phyloP scores from a whole-genome alignment of 2,329 filamentous ascomycete species.

The Verruconis gallopava region DNA sequence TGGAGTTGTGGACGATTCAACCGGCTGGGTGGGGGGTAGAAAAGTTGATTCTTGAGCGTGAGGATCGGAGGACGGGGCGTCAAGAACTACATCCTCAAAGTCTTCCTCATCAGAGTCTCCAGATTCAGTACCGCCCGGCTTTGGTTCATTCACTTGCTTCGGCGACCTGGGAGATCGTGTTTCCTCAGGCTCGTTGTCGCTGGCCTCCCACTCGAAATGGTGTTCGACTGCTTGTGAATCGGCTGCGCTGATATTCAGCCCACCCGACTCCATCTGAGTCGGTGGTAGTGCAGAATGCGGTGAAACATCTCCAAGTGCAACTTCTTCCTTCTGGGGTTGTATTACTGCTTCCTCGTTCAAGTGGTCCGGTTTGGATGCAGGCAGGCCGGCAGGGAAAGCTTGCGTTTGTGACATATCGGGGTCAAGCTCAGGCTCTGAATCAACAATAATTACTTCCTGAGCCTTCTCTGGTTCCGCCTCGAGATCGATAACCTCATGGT shows the following conservation, averaged over 20 bases:
- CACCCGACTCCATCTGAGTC: too few relatives aligned
- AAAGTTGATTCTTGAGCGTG: too few relatives aligned
- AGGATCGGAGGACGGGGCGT: too few relatives aligned
- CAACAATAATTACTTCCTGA: conserved; percentile 47
- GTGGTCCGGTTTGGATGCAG: neutral
- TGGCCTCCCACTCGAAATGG: conserved; percentile 40
- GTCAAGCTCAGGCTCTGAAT: conserved; percentile 42
- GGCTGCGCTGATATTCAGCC: too few relatives aligned
- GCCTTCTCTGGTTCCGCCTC: conserved; percentile 31
- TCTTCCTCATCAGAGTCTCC: conserved; percentile 21
- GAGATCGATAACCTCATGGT: conserved; percentile 34
- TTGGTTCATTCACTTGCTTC: neutral
- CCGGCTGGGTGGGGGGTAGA: too few relatives aligned
- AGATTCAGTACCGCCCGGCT: neutral
- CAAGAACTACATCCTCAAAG: conserved; percentile 26
- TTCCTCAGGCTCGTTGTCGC: conserved; percentile 26
- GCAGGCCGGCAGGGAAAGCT: neutral
- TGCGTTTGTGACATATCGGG: neutral
- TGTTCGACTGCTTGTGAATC: conserved; percentile 30
- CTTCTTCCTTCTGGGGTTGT: too few relatives aligned
- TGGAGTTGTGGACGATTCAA: too few relatives aligned
- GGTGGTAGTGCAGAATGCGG: too few relatives aligned
- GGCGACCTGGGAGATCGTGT: neutral
- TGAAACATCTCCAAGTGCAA: too few relatives aligned
- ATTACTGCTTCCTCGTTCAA: too few relatives aligned